phyloP scores from a whole-genome alignment of 2,329 filamentous ascomycete genomes.

The Lachnellula willkommii region DNA sequence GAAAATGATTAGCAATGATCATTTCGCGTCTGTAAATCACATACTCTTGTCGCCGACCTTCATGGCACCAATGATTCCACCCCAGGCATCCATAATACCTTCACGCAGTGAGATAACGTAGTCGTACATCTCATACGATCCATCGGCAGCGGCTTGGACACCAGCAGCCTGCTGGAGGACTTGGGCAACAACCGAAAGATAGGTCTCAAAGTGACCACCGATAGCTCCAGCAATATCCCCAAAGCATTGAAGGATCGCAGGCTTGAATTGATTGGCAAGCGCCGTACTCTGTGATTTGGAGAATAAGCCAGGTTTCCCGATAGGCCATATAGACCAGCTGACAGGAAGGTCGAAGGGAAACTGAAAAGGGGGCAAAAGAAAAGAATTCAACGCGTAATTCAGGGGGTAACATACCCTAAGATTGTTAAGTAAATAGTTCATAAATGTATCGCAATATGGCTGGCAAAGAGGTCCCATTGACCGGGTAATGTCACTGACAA shows the following conservation, averaged over 20 bases:
- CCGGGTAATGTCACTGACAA: constrained; percentile 93
- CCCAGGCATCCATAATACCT: constrained; percentile 99
- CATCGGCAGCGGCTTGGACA: constrained; percentile 72
- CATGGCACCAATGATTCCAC: constrained; percentile 92
- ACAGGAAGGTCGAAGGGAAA: neutral
- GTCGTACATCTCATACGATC: constrained; percentile 91
- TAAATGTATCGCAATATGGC: constrained; percentile 94
- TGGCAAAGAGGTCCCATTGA: constrained; percentile 85
- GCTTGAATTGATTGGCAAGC: constrained; percentile 96
- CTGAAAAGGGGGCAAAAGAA: constrained; percentile 14
- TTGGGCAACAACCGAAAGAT: constrained; percentile 85
- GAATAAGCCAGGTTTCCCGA: neutral
- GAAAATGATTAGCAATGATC: constrained; percentile 26
- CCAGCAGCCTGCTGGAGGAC: constrained; percentile 89
- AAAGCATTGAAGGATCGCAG: constrained; percentile 95
- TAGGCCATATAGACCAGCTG: neutral
- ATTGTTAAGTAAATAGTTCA: constrained; percentile 96
- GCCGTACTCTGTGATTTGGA: constrained; percentile 58
- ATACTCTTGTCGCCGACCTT: constrained; percentile 73
- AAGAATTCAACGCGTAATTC: neutral
- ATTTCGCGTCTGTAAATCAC: constrained; percentile 27
- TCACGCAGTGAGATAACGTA: constrained; percentile 93
- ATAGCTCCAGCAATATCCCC: constrained; percentile 97
- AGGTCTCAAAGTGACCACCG: constrained; percentile 84
- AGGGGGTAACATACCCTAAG: constrained; percentile 57